phyloP scores from a whole-genome alignment of 1,139 yeast species.

The Debaryomyces psychrophilus region DNA sequence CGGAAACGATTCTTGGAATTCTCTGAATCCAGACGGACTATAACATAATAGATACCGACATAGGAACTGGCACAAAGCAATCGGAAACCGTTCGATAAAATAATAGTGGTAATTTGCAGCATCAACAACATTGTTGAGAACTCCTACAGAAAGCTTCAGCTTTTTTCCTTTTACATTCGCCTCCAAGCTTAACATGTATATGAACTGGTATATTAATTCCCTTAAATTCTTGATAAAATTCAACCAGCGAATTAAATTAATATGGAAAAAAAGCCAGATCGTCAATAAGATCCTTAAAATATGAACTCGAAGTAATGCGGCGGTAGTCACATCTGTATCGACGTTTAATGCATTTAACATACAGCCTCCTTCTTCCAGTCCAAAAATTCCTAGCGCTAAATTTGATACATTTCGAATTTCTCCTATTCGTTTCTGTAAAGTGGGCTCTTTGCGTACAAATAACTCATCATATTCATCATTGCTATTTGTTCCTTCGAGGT shows the following conservation, averaged over 20 bases:
- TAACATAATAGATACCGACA: conserved; percentile 6
- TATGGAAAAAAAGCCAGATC: conserved; percentile 3
- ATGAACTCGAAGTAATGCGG: conserved; percentile 25
- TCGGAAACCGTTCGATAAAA: not conserved
- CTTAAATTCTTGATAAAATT: conserved; percentile 7
- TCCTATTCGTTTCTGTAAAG: not conserved
- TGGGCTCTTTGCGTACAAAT: not conserved
- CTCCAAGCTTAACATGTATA: conserved; percentile 17
- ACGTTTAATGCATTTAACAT: conserved; percentile 14
- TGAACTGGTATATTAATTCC: conserved; percentile 15
- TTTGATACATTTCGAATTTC: conserved; percentile 9
- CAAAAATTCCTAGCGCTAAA: conserved; percentile 9
- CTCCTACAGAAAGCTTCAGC: not conserved
- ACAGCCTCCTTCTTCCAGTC: conserved; percentile 8
- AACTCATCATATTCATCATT: not conserved
- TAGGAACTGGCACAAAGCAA: conserved; percentile 7
- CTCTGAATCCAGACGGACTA: conserved; percentile 16
- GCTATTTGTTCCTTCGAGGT: not conserved
- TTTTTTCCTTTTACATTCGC: conserved; percentile 2
- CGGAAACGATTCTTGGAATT: conserved; percentile 19
- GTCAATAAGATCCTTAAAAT: conserved; percentile 20
- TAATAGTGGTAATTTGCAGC: not conserved
- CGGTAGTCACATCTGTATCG: conserved; percentile 19
- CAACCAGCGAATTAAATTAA: conserved; percentile 6
- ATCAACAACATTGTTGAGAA: not conserved